Base-by-base conservation (phyloP, 139 green algal genomes). In the Mesostigma viride region DNA sequence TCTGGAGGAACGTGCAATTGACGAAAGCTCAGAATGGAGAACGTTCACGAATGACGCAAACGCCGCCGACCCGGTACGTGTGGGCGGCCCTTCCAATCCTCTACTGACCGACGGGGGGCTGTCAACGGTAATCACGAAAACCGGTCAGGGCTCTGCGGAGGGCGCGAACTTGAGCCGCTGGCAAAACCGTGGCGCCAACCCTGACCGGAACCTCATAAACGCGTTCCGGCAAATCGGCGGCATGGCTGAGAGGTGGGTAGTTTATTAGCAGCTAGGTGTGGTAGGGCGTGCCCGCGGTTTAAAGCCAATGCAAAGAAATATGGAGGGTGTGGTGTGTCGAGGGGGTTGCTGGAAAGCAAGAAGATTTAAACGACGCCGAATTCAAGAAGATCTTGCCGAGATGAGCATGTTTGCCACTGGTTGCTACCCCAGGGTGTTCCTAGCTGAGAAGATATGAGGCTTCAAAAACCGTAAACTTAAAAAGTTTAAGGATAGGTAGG, bases 11-110 rank as follows among this genome's bases (percentile, higher is more conserved):
- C 88, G 90, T 58, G 71, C 82, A 22, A 95, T 97, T 33, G 91
- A 97, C 62, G 91, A 97, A 76, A 79, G 84, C 2, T 94, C 87
- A 0, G 91, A 97, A 77, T 97, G 91, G 91, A 78, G 91, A n/a
- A 95, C 91, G 0, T 97, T 97, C 70, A 77, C 78, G n/a, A 89
- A 97, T 68, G 91, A 88, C 11, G 20, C 58, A 26, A 30, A 34
- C 22, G 35, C 35, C 32, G 34, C 26, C 65, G 71, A 77, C 33
- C 65, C 65, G 17, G 33, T 63, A 14, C 71, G 71, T 28, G 71
- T 77, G 26, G 91, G 91, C 30, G 89, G 80, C 3, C 85, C 89
- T 24, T 76, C 69, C 28, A 96, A 96, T 70, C 69, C 81, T 1
- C 73, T 97, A 57, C 75, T 96, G 2, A 76, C 31, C 3, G 83